A percentile compares a stretch with the other conserved stretches of the same genome.
Conservation (phyloP, 495 filamentous ascomycete species). For the Choiromyces venosus region DNA sequence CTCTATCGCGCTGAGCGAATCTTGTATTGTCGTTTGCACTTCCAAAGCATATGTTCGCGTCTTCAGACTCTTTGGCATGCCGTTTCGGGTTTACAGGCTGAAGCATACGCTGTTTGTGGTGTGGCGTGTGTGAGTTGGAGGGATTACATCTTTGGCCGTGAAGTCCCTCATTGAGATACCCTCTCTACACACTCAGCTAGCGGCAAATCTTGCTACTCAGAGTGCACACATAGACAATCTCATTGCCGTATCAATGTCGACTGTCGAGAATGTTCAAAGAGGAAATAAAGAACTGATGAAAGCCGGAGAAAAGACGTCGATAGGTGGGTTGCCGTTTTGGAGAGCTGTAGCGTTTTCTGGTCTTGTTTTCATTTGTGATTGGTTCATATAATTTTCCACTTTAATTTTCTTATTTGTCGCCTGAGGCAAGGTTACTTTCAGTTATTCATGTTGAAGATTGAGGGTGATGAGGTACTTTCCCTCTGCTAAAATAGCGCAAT, state of each 20-base stretch:
- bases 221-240: constrained; percentile 81
- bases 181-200: constrained; percentile 81
- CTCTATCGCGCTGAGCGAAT: constrained; percentile 86
- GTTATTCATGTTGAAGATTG: no score
- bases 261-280: constrained; percentile 74
- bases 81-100: constrained; percentile 78
- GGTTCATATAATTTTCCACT: constrained; percentile 60
- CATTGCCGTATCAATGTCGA: constrained; percentile 73
- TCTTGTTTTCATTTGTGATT: constrained; percentile 86
- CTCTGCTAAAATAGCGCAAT: no score
- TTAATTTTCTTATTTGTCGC: not conserved
- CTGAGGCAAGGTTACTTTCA: not conserved
- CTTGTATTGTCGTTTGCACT: constrained; percentile 81
- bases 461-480: no score
- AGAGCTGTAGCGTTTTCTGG: constrained; percentile 73
- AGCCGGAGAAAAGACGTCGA: constrained; percentile 71
- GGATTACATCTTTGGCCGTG: constrained; percentile 92
- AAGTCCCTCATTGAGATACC: constrained; percentile 87
- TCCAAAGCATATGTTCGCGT: constrained; percentile 79
- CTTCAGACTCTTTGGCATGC: constrained; percentile 87
- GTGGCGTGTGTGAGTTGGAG: constrained; percentile 84
- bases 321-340: constrained; percentile 84
- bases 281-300: constrained; percentile 90
- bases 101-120: constrained; percentile 86
- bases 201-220: constrained; percentile 75